These are phyloP conservation scores for Tuber melanosporum DNA, from an alignment of 495 filamentous ascomycete genomes.

Conservation along the genomic window DNA sequence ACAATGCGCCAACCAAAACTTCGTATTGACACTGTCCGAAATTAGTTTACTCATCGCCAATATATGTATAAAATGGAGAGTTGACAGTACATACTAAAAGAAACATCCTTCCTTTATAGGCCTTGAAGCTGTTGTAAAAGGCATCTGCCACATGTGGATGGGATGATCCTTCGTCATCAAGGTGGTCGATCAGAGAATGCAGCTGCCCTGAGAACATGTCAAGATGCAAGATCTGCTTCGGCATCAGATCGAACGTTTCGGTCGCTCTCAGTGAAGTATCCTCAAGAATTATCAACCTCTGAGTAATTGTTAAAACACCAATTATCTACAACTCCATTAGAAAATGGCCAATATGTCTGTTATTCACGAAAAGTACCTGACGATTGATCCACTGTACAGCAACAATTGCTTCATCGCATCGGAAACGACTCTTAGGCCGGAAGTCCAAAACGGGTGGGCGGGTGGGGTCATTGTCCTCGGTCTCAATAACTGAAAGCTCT, in stretches of 20 bases:
- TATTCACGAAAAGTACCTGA: slow-evolving; percentile 50
- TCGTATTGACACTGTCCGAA: slow-evolving; percentile 66
- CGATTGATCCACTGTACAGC: slow-evolving; percentile 94
- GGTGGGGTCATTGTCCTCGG: slow-evolving; percentile 57
- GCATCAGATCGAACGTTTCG: slow-evolving; percentile 84
- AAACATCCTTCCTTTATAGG: slow-evolving; percentile 91
- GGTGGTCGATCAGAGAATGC: slow-evolving; percentile 72
- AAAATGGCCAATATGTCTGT: slow-evolving; percentile 7
- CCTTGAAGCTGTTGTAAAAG: slow-evolving; percentile 93
- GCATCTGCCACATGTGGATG: slow-evolving; percentile 96
- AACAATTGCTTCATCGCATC: slow-evolving; percentile 89
- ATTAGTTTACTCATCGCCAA: slow-evolving; percentile 14
- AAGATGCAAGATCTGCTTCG: slow-evolving; percentile 84
- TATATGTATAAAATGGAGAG: background rate
- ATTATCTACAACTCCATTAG: slow-evolving; percentile 50
- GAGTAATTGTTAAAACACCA: slow-evolving; percentile 84
- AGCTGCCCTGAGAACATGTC: slow-evolving; percentile 83
- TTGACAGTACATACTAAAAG: slow-evolving; percentile 49
- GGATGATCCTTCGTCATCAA: slow-evolving; percentile 80
- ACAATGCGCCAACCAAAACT: slow-evolving; percentile 77
- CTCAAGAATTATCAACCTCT: slow-evolving; percentile 85
- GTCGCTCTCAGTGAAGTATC: slow-evolving; percentile 81
- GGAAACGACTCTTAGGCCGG: slow-evolving; percentile 79
- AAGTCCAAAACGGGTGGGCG: slow-evolving; percentile 74
- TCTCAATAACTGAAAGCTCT: slow-evolving; percentile 60